Conservation (phyloP, 1,284 basidiomycete species). For the Cryptococcus neoformans region DNA sequence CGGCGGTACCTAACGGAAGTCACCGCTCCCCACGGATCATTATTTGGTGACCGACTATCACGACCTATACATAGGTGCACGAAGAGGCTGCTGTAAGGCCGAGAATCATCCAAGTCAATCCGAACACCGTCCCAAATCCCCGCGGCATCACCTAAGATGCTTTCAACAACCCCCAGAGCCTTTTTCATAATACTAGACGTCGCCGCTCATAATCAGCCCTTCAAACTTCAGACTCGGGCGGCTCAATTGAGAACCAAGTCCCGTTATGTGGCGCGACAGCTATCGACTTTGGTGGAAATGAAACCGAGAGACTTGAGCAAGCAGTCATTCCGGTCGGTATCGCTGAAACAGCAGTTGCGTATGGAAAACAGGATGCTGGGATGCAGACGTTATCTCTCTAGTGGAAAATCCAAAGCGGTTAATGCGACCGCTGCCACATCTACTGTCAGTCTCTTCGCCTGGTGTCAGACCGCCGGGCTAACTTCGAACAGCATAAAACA, state of each 20-base stretch:
- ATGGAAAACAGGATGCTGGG: neutral
- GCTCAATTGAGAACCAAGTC: neutral
- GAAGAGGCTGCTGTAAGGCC: no score
- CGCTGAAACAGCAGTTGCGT: neutral
- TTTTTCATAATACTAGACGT: neutral
- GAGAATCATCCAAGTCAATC: no score
- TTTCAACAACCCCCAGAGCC: neutral
- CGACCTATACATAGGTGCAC: no score
- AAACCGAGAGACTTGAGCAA: neutral
- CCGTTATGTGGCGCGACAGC: conserved; percentile 10
- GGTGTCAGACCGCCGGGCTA: no score
- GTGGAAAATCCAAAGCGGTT: conserved; percentile 1
- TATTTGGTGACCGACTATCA: no score
- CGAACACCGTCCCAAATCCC: no score
- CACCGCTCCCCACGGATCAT: no score
- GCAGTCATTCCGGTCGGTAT: neutral
- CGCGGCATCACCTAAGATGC: neutral
- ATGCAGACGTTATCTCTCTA: neutral
- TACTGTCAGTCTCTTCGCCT: no score
- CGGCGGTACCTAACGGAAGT: no score
- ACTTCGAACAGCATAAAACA: no score
- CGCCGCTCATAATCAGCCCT: neutral
- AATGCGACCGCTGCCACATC: no score
- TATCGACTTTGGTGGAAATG: conserved; percentile 1
- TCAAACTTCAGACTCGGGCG: neutral